These are phyloP conservation scores for Metschnikowia sp. DNA, from an alignment of 805 yeast genomes.

Conservation along the genomic window DNA sequence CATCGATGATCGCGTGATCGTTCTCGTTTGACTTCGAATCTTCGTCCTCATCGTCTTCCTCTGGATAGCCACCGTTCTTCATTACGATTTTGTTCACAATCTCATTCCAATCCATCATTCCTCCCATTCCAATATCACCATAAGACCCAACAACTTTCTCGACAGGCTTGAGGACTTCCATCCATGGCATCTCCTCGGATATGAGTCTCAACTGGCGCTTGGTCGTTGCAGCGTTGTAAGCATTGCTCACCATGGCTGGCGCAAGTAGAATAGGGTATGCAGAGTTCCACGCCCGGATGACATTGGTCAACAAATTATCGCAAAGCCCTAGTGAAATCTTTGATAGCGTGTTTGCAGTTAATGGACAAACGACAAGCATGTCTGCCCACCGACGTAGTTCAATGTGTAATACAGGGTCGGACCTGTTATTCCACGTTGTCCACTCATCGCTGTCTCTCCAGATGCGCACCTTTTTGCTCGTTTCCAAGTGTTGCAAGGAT, in stretches of 20 bases:
- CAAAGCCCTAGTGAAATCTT: slow-evolving; percentile 89
- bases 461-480: slow-evolving; percentile 42
- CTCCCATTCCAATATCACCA: slow-evolving; percentile 99
- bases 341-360: slow-evolving; percentile 88
- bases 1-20: slow-evolving; percentile 21
- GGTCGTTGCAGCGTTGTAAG: slow-evolving; percentile 86
- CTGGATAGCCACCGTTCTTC: slow-evolving; percentile 56
- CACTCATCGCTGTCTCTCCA: slow-evolving; percentile 63
- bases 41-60: slow-evolving; percentile 41
- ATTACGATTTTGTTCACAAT: slow-evolving; percentile 81
- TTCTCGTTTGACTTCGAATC: slow-evolving; percentile 44
- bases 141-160: slow-evolving; percentile 90
- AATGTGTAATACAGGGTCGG: slow-evolving; percentile 92
- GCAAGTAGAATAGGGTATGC: slow-evolving; percentile 85
- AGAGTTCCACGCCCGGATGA: slow-evolving; percentile 94
- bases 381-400: slow-evolving; percentile 98
- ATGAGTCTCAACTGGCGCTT: slow-evolving; percentile 75
- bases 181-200: slow-evolving; percentile 91
- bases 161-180: slow-evolving; percentile 88
- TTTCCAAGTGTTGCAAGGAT: slow-evolving; percentile 36
- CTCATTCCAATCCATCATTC: slow-evolving; percentile 97
- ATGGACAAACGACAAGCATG: slow-evolving; percentile 86
- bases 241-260: slow-evolving; percentile 93
- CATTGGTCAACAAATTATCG: slow-evolving; percentile 86
- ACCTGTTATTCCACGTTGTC: slow-evolving; percentile 71